Evolutionary conservation across 2,329 filamentous ascomycete species (phyloP).

Genomic region (Fusarium beomiforme): DNA sequence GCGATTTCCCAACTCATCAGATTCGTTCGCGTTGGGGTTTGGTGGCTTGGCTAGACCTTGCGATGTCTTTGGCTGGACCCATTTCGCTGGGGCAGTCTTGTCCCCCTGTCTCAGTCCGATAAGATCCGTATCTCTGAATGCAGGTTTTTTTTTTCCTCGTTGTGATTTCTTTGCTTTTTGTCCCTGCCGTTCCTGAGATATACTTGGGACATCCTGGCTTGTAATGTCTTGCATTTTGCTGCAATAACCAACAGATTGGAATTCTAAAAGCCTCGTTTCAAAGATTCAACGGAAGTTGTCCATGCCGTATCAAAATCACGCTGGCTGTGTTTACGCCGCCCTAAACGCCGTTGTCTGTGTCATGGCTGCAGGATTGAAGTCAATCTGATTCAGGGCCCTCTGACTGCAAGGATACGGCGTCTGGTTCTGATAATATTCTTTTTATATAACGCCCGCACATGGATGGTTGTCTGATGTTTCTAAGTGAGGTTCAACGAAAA

Average conservation of each 20-base stretch:
- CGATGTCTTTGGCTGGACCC: slow-evolving; percentile 13
- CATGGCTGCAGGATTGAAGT: slow-evolving; percentile 23
- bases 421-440: not conserved
- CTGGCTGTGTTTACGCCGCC: slow-evolving; percentile 22
- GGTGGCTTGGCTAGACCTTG: slow-evolving; percentile 38
- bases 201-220: slow-evolving; percentile 6
- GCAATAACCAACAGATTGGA: slow-evolving; percentile 28
- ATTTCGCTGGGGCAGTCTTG: slow-evolving; percentile 26
- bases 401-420: slow-evolving; percentile 14
- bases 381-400: slow-evolving; percentile 15
- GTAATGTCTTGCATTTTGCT: slow-evolving; percentile 10
- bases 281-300: slow-evolving; percentile 29
- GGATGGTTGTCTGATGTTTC: not conserved
- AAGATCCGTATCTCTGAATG: slow-evolving; percentile 35
- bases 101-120: slow-evolving; percentile 31
- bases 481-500: slow-evolving; percentile 5
- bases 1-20: slow-evolving; percentile 27
- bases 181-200: slow-evolving; percentile 11
- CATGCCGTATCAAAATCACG: not conserved
- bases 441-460: not conserved
- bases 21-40: slow-evolving; percentile 35
- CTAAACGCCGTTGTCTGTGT: slow-evolving; percentile 28
- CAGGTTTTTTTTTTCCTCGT: slow-evolving; percentile 7
- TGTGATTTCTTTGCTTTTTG: slow-evolving; percentile 11
- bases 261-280: slow-evolving; percentile 34